These are phyloP conservation scores for Aspergillus pseudoviridinutans DNA, from an alignment of 2,329 filamentous ascomycete species.

Conservation along the genomic window DNA sequence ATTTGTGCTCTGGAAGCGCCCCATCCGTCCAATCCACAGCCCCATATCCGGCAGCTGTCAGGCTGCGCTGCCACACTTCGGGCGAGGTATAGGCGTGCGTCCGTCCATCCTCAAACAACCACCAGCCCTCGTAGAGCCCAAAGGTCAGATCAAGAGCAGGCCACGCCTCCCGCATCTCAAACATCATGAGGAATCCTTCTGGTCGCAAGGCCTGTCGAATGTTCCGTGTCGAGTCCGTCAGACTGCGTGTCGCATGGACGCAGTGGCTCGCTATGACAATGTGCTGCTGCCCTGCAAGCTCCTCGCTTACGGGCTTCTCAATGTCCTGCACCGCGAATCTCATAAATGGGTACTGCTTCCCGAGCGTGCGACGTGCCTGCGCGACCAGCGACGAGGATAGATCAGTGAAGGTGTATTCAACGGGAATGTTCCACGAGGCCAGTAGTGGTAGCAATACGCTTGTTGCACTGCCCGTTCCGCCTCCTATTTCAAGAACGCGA, in stretches of 20 bases:
- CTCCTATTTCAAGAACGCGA: constrained; percentile 41
- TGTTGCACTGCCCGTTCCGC: constrained; percentile 38
- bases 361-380: constrained; percentile 27
- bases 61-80: constrained; percentile 21
- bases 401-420: constrained; percentile 42
- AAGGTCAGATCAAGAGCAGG: constrained; percentile 32
- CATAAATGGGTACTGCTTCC: constrained; percentile 22
- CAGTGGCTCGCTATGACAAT: constrained; percentile 34
- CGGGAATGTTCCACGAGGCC: constrained; percentile 18
- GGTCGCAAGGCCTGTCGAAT: constrained; percentile 24
- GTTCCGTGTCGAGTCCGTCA: constrained; percentile 21
- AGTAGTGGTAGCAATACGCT: constrained; percentile 26
- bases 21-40: constrained; percentile 36
- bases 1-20: constrained; percentile 14
- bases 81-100: constrained; percentile 25
- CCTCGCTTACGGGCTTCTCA: constrained; percentile 20
- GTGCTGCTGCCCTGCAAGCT: constrained; percentile 23
- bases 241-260: constrained; percentile 33
- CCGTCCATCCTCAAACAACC: constrained; percentile 38
- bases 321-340: constrained; percentile 26
- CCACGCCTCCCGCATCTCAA: constrained; percentile 29
- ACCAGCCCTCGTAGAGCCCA: constrained; percentile 37
- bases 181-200: constrained; percentile 29
- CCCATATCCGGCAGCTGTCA: constrained; percentile 27
- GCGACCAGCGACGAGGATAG: constrained; percentile 34